These are phyloP conservation scores for Trichoderma simmonsii DNA, from an alignment of 2,329 filamentous ascomycete genomes.

Conservation along the genomic window DNA sequence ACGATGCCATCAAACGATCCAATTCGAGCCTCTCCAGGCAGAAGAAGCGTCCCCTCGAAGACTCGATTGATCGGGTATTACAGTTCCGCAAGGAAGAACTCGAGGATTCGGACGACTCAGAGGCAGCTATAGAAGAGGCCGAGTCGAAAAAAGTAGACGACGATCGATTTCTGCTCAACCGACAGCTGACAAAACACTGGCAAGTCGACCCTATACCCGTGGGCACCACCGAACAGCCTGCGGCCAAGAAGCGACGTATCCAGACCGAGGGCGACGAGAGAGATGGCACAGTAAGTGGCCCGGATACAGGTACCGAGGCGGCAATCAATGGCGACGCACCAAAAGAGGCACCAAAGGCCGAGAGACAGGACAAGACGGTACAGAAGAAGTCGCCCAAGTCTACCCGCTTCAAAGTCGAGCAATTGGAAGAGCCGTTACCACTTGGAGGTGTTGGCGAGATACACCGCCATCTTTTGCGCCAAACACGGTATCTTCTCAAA, in stretches of 20 bases:
- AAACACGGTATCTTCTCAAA: conserved; percentile 23
- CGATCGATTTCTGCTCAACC: conserved; percentile 40
- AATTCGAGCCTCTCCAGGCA: conserved; percentile 83
- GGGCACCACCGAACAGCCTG: conserved; percentile 25
- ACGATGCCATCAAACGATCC: conserved; percentile 76
- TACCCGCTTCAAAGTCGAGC: conserved; percentile 32
- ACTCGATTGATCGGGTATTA: conserved; percentile 79
- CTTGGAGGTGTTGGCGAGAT: conserved; percentile 33
- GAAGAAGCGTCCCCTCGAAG: conserved; percentile 77
- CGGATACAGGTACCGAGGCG: conserved; percentile 3
- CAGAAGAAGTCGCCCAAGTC: conserved; percentile 32
- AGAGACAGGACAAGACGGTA: conserved; percentile 29
- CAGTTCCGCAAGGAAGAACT: conserved; percentile 66
- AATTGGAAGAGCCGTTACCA: conserved; percentile 21
- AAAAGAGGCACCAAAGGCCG: conserved; percentile 9
- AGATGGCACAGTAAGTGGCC: conserved; percentile 15
- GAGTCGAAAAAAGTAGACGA: conserved; percentile 32
- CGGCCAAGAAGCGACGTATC: conserved; percentile 34
- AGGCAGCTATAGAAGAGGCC: conserved; percentile 46
- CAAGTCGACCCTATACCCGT: conserved; percentile 24
- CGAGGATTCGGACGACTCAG: conserved; percentile 52
- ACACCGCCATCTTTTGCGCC: conserved; percentile 23
- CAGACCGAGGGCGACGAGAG: conserved; percentile 29
- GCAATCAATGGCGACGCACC: conserved; percentile 20
- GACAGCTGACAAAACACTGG: conserved; percentile 43